Conservation (phyloP, 192 early-diverging fungal species). For the Phlyctochytrium arcticum region DNA sequence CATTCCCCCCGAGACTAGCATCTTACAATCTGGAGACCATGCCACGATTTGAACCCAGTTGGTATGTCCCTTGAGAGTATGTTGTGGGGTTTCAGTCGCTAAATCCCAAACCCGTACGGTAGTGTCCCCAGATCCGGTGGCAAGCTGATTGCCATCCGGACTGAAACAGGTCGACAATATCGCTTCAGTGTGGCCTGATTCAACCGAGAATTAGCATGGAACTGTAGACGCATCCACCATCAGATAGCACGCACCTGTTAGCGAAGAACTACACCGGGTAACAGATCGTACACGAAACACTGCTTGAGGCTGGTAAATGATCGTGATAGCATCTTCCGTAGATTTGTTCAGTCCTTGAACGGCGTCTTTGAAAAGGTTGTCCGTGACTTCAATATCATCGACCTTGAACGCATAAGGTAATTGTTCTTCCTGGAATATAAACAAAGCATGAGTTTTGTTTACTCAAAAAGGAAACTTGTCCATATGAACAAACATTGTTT, state of each 20-base stretch:
- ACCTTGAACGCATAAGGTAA: constrained; percentile 94
- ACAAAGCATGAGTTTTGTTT: neutral
- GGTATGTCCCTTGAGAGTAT: constrained; percentile 77
- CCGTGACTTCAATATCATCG: constrained; percentile 75
- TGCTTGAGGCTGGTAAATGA: constrained; percentile 93
- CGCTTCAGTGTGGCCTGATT: constrained; percentile 85
- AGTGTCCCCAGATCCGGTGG: constrained; percentile 93
- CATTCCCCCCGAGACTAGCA: constrained; percentile 90
- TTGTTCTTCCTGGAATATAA: constrained; percentile 66
- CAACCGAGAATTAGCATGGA: neutral
- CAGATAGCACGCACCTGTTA: constrained; percentile 58
- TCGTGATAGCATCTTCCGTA: constrained; percentile 85
- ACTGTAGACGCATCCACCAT: no score
- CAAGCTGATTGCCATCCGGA: constrained; percentile 85
- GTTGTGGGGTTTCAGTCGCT: constrained; percentile 89
- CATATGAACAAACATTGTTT: constrained; percentile 50
- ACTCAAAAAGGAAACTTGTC: neutral
- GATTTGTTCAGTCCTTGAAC: constrained; percentile 70
- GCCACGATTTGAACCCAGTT: constrained; percentile 91
- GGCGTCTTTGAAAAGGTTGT: constrained; percentile 73
- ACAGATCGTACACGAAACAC: constrained; percentile 92
- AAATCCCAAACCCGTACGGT: constrained; percentile 97
- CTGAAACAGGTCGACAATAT: constrained; percentile 86
- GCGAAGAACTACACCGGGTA: constrained; percentile 83
- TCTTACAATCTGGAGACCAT: constrained; percentile 86